Evolutionary conservation across 495 filamentous ascomycete genomes (phyloP).

Genomic region (Xylaria longipes): DNA sequence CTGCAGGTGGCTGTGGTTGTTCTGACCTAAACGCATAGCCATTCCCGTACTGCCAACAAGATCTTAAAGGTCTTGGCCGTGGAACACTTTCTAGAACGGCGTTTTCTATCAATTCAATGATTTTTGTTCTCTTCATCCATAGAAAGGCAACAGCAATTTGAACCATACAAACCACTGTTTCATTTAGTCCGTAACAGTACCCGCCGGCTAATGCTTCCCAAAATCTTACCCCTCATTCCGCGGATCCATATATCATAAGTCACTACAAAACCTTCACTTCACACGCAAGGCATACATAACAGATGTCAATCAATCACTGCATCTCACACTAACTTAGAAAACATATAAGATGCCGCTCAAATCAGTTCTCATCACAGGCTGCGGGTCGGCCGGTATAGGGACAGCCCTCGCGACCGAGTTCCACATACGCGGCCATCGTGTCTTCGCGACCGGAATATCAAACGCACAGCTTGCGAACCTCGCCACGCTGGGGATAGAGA

Average conservation of each 20-base stretch:
- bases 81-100: too few species aligned
- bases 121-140: too few species aligned
- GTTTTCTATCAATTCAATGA: too few species aligned
- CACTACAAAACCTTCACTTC: background rate
- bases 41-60: too few species aligned
- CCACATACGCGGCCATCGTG: slow-evolving; percentile 53
- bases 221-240: slow-evolving; percentile 12
- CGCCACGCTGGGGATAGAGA: slow-evolving; percentile 47
- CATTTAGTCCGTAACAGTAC: background rate
- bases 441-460: slow-evolving; percentile 62
- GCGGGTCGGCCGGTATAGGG: slow-evolving; percentile 59
- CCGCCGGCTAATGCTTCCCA: background rate
- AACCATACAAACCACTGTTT: background rate
- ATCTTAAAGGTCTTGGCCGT: too few species aligned
- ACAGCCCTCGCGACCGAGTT: slow-evolving; percentile 60
- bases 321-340: background rate
- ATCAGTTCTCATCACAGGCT: slow-evolving; percentile 54
- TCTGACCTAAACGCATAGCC: too few species aligned
- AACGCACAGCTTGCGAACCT: slow-evolving; percentile 46
- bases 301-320: background rate
- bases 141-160: background rate
- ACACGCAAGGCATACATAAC: background rate
- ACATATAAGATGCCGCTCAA: slow-evolving; percentile 22
- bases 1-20: too few species aligned
- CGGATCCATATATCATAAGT: background rate